Evolutionary conservation across 495 filamentous ascomycete species (phyloP), one percentile per base, ranked within the genome.

Genomic region (Lasiosphaeria ovina): DNA sequence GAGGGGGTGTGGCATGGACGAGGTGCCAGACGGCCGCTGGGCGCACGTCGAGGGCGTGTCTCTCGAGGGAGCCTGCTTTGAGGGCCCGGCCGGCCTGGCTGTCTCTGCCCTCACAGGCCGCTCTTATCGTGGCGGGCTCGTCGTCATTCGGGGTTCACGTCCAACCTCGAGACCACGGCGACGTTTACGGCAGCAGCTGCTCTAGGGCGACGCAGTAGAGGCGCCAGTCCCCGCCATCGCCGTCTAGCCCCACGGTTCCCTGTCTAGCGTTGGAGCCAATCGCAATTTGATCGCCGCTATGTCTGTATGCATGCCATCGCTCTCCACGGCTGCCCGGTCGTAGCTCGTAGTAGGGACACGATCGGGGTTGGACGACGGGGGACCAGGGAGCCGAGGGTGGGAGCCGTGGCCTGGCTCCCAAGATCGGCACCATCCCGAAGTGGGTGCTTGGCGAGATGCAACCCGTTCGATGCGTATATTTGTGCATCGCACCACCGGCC

Each of bases 11-110:
- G 52, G 52, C 6, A 35, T 55, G 52, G 5, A 49, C 14, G 6
- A n/a, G 34, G 48, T 17, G 33, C 17, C 16, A 36, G 56, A n/a
- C 42, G 45, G 60, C 40, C 44, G 55, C 52, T 65, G 38, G 62
- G 44, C 42, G 40, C 64, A 66, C 66, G 51, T 64, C 40, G 40
- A 60, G 63, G 61, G 65, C 42, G 64, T 54, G 47, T 9, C 49
- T 58, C 24, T 24, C 24, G 24, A 49, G 54, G 6, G 52, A 55
- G 58, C 11, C 55, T 53, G 53, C 60, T 52, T 35, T 35, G 51
- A 32, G 54, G 57, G 35, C 35, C 24, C 24, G 24, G 24, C 24
- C 24, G 24, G 24, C 24, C 24, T 24, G 24, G 24, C 24, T 24
- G 24, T 24, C 24, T 24, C 24, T 24, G 24, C 24, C 24, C 24